A percentile compares a stretch with the other conserved stretches of the same genome.
Evolutionary conservation across 2,329 filamentous ascomycete genomes (phyloP).

Genomic region (Tolypocladium ovalisporum): DNA sequence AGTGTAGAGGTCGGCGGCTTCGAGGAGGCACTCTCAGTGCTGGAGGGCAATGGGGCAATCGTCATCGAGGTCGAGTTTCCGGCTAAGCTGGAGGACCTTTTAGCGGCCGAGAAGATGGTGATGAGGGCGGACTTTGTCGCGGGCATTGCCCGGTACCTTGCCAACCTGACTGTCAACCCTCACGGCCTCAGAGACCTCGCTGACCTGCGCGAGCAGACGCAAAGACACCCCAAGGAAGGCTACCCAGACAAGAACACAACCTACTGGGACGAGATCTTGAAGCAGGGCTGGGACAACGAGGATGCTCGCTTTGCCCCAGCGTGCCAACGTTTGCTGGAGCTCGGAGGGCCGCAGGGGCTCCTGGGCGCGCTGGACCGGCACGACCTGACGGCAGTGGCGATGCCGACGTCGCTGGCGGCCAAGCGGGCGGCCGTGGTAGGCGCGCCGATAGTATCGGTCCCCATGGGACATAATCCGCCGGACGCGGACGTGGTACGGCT

Average conservation of each 20-base stretch:
- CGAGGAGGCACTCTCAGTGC: slow-evolving; percentile 34
- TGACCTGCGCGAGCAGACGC: slow-evolving; percentile 45
- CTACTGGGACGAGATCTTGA: slow-evolving; percentile 42
- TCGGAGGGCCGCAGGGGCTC: slow-evolving; percentile 48
- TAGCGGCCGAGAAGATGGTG: slow-evolving; percentile 21
- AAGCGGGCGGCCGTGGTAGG: slow-evolving; percentile 11
- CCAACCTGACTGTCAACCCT: slow-evolving; percentile 40
- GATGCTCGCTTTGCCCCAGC: slow-evolving; percentile 40
- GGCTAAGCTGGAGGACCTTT: neutral
- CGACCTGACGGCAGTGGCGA: slow-evolving; percentile 46
- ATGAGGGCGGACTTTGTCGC: slow-evolving; percentile 48
- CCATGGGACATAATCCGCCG: slow-evolving; percentile 24
- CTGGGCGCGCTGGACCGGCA: slow-evolving; percentile 44
- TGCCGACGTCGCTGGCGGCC: slow-evolving; percentile 35
- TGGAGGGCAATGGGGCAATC: slow-evolving; percentile 44
- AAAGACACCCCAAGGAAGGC: slow-evolving; percentile 38
- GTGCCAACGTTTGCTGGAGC: slow-evolving; percentile 35
- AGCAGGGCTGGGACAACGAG: slow-evolving; percentile 41
- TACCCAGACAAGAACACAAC: slow-evolving; percentile 50
- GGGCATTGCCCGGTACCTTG: slow-evolving; percentile 45
- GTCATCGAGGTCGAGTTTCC: slow-evolving; percentile 43
- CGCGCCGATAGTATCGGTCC: slow-evolving; percentile 44
- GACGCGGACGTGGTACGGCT: neutral
- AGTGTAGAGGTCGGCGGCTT: slow-evolving; percentile 34
- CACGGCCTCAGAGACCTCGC: slow-evolving; percentile 40